phyloP scores from a whole-genome alignment of 805 yeast species.

The Pichia gijzeniarum region DNA sequence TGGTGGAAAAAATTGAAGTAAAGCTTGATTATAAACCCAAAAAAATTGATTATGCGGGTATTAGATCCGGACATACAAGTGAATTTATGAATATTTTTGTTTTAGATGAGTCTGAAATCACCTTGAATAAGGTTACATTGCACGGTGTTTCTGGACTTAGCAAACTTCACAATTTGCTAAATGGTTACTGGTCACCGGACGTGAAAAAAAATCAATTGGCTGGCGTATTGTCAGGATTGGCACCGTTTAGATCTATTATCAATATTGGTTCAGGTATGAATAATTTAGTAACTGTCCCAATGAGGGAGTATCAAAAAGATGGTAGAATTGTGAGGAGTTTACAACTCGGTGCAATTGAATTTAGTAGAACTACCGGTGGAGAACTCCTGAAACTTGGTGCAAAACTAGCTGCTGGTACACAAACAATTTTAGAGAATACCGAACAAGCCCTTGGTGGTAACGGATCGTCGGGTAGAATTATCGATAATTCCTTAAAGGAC shows the following conservation, averaged over 20 bases:
- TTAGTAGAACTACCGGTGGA: conserved; percentile 71
- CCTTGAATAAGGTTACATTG: conserved; percentile 51
- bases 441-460: conserved; percentile 75
- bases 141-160: conserved; percentile 77
- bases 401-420: conserved; percentile 83
- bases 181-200: conserved; percentile 83
- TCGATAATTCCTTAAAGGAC: conserved; percentile 5
- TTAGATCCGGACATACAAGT: conserved; percentile 77
- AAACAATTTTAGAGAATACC: conserved; percentile 67
- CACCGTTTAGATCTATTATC: conserved; percentile 72
- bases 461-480: conserved; percentile 43
- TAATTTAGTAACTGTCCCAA: conserved; percentile 66
- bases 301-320: conserved; percentile 67
- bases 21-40: conserved; percentile 90
- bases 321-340: conserved; percentile 63
- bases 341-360: conserved; percentile 67
- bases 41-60: conserved; percentile 75
- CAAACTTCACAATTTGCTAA: conserved; percentile 47
- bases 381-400: conserved; percentile 80
- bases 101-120: conserved; percentile 76
- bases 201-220: conserved; percentile 74
- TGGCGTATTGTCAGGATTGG: conserved; percentile 77
- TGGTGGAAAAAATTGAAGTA: conserved; percentile 51
- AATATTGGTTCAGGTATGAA: conserved; percentile 74
- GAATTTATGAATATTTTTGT: conserved; percentile 87